These are phyloP conservation scores for Coniosporium tulheliwenetii DNA, from an alignment of 2,329 filamentous ascomycete species.

Conservation along the genomic window DNA sequence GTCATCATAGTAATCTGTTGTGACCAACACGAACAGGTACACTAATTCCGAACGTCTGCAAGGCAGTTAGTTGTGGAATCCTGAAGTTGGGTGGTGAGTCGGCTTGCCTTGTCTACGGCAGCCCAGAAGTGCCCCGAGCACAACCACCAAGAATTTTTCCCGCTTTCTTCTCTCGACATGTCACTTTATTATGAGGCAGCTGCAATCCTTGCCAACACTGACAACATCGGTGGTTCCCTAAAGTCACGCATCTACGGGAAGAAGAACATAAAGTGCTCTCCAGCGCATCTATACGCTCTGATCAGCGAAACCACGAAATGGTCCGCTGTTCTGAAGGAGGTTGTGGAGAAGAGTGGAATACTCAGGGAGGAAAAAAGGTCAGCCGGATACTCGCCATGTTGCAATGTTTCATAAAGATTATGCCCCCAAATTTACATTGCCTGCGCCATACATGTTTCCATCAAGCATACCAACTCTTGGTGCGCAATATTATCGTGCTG, in stretches of 20 bases:
- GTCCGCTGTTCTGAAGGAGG: slow-evolving; percentile 70
- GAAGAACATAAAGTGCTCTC: slow-evolving; percentile 59
- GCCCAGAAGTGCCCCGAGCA: too few relatives aligned
- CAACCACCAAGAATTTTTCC: too few relatives aligned
- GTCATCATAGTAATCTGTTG: too few relatives aligned
- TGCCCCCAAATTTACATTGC: neutral
- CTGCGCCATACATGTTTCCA: neutral
- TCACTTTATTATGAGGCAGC: slow-evolving; percentile 91
- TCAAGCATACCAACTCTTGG: neutral
- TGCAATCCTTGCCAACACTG: slow-evolving; percentile 48
- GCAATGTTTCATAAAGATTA: neutral
- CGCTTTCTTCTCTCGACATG: slow-evolving; percentile 35
- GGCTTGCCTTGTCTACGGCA: too few relatives aligned
- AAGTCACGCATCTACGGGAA: slow-evolving; percentile 72
- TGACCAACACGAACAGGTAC: too few relatives aligned
- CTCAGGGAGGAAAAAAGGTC: slow-evolving; percentile 65
- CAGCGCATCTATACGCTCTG: slow-evolving; percentile 74
- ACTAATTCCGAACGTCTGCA: too few relatives aligned
- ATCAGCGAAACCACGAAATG: slow-evolving; percentile 82
- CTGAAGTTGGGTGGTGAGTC: too few relatives aligned
- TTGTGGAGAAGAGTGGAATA: slow-evolving; percentile 69
- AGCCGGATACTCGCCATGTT: neutral
- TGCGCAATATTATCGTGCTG: too few relatives aligned
- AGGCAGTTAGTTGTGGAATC: too few relatives aligned
- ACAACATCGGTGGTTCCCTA: slow-evolving; percentile 61